phyloP scores from a whole-genome alignment of 2,329 filamentous ascomycete genomes.

The Zarea fungicola region DNA sequence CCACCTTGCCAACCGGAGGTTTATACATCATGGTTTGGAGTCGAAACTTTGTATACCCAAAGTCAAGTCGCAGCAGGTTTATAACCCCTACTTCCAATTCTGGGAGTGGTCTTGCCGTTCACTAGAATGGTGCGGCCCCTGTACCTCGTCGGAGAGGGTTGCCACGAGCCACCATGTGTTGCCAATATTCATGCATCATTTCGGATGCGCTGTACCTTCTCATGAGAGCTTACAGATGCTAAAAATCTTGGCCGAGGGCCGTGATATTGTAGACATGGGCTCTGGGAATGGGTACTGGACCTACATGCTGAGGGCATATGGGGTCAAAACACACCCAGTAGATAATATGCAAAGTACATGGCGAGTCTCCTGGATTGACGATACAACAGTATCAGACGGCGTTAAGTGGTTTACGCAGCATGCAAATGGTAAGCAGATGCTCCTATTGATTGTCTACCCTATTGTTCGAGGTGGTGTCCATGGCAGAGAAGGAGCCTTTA shows the following conservation, averaged over 20 bases:
- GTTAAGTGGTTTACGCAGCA: constrained; percentile 49
- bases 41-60: constrained; percentile 39
- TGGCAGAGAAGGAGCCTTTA: constrained; percentile 60
- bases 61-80: constrained; percentile 36
- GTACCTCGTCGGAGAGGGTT: constrained; percentile 44
- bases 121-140: constrained; percentile 61
- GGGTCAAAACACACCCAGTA: constrained; percentile 51
- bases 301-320: constrained; percentile 60
- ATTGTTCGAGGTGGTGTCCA: constrained; percentile 61
- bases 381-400: constrained; percentile 60
- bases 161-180: constrained; percentile 62
- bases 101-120: constrained; percentile 60
- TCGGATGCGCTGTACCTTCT: constrained; percentile 65
- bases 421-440: constrained; percentile 45
- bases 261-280: constrained; percentile 59
- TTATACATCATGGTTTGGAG: constrained; percentile 40
- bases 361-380: constrained; percentile 62
- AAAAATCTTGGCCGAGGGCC: constrained; percentile 46
- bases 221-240: constrained; percentile 61
- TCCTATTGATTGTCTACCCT: constrained; percentile 69
- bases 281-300: constrained; percentile 74
- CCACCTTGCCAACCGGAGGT: constrained; percentile 49
- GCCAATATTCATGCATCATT: constrained; percentile 73
- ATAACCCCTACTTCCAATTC: constrained; percentile 64
- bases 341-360: constrained; percentile 66